These are phyloP conservation scores for Pharnaceum exiguum DNA, from an alignment of 148 eudicot species.

Conservation along the genomic window DNA sequence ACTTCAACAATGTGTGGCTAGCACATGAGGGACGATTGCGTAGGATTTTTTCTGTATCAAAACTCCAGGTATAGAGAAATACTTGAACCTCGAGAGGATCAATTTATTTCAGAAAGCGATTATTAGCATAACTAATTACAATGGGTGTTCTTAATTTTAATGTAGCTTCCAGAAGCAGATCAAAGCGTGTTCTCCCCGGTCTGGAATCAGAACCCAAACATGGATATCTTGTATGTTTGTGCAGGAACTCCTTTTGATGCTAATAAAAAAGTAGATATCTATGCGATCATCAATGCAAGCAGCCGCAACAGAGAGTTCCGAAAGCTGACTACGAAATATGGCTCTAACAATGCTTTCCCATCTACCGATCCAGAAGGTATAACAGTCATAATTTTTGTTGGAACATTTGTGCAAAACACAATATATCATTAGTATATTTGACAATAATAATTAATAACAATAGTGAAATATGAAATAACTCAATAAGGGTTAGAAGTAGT, in stretches of 20 bases:
- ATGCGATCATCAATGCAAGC: not conserved
- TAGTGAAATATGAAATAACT: too few species aligned
- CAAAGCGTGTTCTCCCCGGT: conserved; percentile 8
- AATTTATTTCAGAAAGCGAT: too few species aligned
- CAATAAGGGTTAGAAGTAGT: too few species aligned
- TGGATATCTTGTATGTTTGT: conserved; percentile 9
- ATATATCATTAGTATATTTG: too few species aligned
- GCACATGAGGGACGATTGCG: conserved; percentile 1
- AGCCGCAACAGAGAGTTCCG: too few species aligned
- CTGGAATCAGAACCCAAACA: conserved; percentile 4
- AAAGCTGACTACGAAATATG: too few species aligned
- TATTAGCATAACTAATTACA: too few species aligned
- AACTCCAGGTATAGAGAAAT: not conserved
- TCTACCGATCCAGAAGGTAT: conserved; percentile 2
- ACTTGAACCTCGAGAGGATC: too few species aligned
- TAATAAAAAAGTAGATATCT: not conserved
- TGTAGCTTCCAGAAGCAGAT: not conserved
- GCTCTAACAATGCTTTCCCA: conserved; percentile 15
- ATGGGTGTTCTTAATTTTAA: too few species aligned
- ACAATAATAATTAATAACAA: too few species aligned
- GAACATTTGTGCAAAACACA: too few species aligned
- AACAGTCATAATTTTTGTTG: not conserved
- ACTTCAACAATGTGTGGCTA: conserved; percentile 3
- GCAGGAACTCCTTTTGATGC: conserved; percentile 2
- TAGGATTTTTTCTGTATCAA: not conserved